Evolutionary conservation across 495 filamentous ascomycete genomes (phyloP).

Genomic region (Aspergillus egyptiacus): DNA sequence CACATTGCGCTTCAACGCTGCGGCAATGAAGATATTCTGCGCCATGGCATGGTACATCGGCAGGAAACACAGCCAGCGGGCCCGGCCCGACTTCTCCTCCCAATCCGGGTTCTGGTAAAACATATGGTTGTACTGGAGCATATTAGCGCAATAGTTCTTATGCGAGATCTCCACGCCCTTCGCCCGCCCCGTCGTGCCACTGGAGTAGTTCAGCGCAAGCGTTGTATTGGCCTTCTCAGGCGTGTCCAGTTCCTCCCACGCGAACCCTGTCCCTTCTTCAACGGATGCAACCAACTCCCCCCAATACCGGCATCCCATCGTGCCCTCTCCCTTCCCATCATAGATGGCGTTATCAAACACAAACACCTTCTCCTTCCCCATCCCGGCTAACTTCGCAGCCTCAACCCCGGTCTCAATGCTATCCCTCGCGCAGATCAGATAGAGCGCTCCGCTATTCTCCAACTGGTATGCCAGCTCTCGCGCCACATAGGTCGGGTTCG

Average conservation of each 20-base stretch:
- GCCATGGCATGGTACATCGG: slow-evolving; percentile 70
- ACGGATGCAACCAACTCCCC: slow-evolving; percentile 38
- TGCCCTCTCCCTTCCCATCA: slow-evolving; percentile 32
- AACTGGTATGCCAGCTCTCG: slow-evolving; percentile 72
- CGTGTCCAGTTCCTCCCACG: slow-evolving; percentile 37
- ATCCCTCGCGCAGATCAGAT: slow-evolving; percentile 52
- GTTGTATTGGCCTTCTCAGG: slow-evolving; percentile 37
- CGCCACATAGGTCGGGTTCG: slow-evolving; percentile 67
- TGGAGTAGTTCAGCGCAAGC: slow-evolving; percentile 63
- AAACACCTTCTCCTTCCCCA: slow-evolving; percentile 38
- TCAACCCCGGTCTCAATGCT: slow-evolving; percentile 40
- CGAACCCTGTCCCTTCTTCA: slow-evolving; percentile 39
- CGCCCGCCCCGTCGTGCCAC: slow-evolving; percentile 75
- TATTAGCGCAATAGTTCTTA: slow-evolving; percentile 65
- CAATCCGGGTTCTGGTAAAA: slow-evolving; percentile 43
- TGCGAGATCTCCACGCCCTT: slow-evolving; percentile 82
- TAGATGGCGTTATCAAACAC: slow-evolving; percentile 45
- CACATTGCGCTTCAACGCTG: slow-evolving; percentile 28
- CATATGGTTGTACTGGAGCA: slow-evolving; percentile 50
- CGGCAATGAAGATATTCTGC: slow-evolving; percentile 45
- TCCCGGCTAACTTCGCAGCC: slow-evolving; percentile 36
- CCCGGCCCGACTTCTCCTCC: slow-evolving; percentile 24
- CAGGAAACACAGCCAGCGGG: slow-evolving; percentile 53
- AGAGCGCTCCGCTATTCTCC: slow-evolving; percentile 58
- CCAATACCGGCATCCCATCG: slow-evolving; percentile 45